Conservation (phyloP, 352 stramenopile species). For the Pythium monospermum region DNA sequence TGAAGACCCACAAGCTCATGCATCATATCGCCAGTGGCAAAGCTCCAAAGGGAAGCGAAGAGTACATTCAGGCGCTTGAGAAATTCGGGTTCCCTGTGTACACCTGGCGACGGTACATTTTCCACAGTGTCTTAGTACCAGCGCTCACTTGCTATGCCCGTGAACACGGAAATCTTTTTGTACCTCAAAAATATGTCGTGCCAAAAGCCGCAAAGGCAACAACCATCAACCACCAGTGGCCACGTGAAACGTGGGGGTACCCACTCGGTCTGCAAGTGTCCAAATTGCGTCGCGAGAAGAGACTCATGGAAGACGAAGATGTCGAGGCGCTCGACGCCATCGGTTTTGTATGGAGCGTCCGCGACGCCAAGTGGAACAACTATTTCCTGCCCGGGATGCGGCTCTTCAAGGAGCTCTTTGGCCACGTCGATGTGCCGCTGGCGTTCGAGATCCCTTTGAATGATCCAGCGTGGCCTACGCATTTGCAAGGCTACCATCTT, state of each 20-base stretch:
- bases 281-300: conserved; percentile 74
- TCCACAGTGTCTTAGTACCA: conserved; percentile 53
- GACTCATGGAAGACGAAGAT: conserved; percentile 45
- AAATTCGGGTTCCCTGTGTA: conserved; percentile 53
- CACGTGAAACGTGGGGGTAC: conserved; percentile 74
- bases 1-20: conserved; percentile 56
- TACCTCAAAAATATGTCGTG: conserved; percentile 92
- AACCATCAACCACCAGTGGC: conserved; percentile 64
- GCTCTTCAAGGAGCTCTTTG: conserved; percentile 51
- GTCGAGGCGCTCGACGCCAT: conserved; percentile 80
- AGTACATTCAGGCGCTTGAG: conserved; percentile 34
- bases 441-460: conserved; percentile 48
- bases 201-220: too few relatives aligned
- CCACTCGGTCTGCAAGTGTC: conserved; percentile 85
- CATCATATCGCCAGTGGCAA: conserved; percentile 25
- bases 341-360: conserved; percentile 90
- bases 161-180: conserved; percentile 82
- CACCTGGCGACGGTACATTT: conserved; percentile 59
- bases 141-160: conserved; percentile 79
- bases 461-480: conserved; percentile 36
- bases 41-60: conserved; percentile 19
- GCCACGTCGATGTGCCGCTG: conserved; percentile 52
- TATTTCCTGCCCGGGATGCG: conserved; percentile 62
- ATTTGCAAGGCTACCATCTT: conserved; percentile 49
- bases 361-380: conserved; percentile 65